Conservation (phyloP, 1,139 yeast species). For the Arxiozyma telluris region DNA sequence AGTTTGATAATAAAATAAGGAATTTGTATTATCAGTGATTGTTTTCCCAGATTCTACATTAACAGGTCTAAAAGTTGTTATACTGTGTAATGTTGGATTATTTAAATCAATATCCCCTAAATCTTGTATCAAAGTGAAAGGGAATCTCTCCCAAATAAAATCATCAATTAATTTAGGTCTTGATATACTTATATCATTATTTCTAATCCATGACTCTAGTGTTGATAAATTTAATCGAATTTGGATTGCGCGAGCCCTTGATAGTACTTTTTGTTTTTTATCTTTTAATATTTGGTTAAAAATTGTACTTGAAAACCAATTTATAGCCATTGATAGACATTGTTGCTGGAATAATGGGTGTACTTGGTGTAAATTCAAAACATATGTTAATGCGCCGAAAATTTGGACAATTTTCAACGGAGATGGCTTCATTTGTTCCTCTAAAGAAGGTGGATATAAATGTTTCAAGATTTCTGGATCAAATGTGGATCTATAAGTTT, state of each 20-base stretch:
- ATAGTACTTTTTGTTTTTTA: slow-evolving; percentile 49
- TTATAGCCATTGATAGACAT: slow-evolving; percentile 67
- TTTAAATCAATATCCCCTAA: slow-evolving; percentile 24
- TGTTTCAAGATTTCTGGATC: slow-evolving; percentile 55
- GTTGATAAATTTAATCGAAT: slow-evolving; percentile 77
- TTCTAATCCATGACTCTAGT: slow-evolving; percentile 86
- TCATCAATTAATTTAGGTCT: slow-evolving; percentile 39
- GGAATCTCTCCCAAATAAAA: slow-evolving; percentile 34
- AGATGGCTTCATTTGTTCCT: slow-evolving; percentile 69
- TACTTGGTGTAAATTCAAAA: slow-evolving; percentile 71
- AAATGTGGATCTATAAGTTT: slow-evolving; percentile 27
- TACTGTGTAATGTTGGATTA: slow-evolving; percentile 18
- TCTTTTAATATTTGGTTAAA: slow-evolving; percentile 66
- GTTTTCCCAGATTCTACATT: slow-evolving; percentile 6
- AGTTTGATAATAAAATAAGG: slow-evolving; percentile 46
- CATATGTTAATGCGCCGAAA: slow-evolving; percentile 79
- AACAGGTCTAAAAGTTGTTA: slow-evolving; percentile 29
- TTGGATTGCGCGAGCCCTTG: slow-evolving; percentile 83
- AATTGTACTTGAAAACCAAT: slow-evolving; percentile 63
- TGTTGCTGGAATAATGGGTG: slow-evolving; percentile 70
- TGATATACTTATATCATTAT: slow-evolving; percentile 46
- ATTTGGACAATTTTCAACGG: slow-evolving; percentile 82
- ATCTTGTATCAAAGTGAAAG: slow-evolving; percentile 35
- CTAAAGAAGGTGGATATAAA: slow-evolving; percentile 62
- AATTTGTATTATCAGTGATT: slow-evolving; percentile 30